phyloP scores from a whole-genome alignment of 2,329 filamentous ascomycete genomes.

The Fonsecaea pedrosoi region DNA sequence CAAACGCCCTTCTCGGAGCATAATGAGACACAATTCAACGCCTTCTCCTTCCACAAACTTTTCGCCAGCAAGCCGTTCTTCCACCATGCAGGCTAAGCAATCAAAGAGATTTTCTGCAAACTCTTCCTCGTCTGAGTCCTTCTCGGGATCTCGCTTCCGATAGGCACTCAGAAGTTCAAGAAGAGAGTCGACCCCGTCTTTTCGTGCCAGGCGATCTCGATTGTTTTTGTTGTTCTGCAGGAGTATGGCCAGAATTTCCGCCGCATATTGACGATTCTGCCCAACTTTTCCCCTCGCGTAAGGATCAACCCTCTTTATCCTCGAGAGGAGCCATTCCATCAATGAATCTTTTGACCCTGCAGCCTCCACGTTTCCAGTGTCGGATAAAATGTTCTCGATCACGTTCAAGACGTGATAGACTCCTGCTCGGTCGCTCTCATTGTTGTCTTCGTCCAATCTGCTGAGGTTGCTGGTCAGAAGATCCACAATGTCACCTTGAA shows the following conservation, averaged over 20 bases:
- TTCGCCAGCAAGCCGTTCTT: constrained; percentile 74
- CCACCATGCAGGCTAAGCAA: constrained; percentile 77
- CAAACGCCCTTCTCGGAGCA: constrained; percentile 87
- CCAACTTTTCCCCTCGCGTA: constrained; percentile 59
- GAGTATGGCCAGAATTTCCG: constrained; percentile 88
- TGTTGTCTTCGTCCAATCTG: constrained; percentile 73
- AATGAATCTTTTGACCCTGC: constrained; percentile 73
- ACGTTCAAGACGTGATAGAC: constrained; percentile 85
- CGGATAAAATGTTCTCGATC: constrained; percentile 82
- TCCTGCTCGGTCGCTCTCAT: constrained; percentile 76
- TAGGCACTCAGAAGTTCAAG: constrained; percentile 86
- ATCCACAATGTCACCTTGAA: constrained; percentile 73
- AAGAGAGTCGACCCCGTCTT: constrained; percentile 77
- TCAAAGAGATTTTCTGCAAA: constrained; percentile 95
- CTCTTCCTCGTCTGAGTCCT: constrained; percentile 88
- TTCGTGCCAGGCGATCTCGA: constrained; percentile 44
- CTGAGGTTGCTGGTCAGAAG: constrained; percentile 78
- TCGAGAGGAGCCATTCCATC: constrained; percentile 76
- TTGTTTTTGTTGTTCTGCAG: constrained; percentile 61
- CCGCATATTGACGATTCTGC: constrained; percentile 95
- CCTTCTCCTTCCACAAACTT: constrained; percentile 91
- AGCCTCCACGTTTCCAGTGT: constrained; percentile 67
- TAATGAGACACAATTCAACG: constrained; percentile 86
- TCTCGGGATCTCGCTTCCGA: constrained; percentile 82
- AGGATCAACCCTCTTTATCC: constrained; percentile 73